Evolutionary conservation across 305 asterid species (phyloP), one percentile per base, ranked within the genome.

Genomic region (Solanum aculeatissimum): DNA sequence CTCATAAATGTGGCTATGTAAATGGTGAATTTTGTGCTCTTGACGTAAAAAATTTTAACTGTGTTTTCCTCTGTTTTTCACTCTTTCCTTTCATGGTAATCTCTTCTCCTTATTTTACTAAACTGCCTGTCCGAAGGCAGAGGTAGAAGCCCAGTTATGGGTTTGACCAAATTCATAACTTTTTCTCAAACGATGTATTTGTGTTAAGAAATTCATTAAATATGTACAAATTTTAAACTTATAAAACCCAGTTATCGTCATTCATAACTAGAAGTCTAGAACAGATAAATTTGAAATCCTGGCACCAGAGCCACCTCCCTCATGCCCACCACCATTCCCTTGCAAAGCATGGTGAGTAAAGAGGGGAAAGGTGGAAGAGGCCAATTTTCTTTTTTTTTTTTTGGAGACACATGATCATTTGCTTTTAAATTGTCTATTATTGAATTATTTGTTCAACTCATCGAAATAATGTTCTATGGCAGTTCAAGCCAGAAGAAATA

Each of bases 401-500:
- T 69, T 27, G 4, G 55, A n/a, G 32, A 6, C 16, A 68, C 27
- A 14, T 65, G 23, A 29, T 54, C 16, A 27, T 32, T 32, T 19
- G 27, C 11, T 49, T 14, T 70, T 45, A 51, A 38, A 18, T 78
- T 16, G 23, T 19, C 58, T 60, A 11, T 63, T 55, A 83, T 51
- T 85, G 25, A 43, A 29, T 7, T 51, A 51, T 43, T n/a, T 38
- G 82, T 49, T 51, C n/a, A 51, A 77, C 82, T 77, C 78, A 19
- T 27, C 10, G 27, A 29, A 65, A 21, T 84, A 9, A 43, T 86
- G 54, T 77, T 47, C 13, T 54, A 25, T 80, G 87, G 85, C 88
- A 91, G 94, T 86, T 91, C 72, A 91, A 92, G 86, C 85, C 87
- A 12, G 95, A 92, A 81, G 95, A 92, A 85, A 90, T 92, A 53